Conservation (phyloP, 2,329 filamentous ascomycete species). For the Nemania diffusa region DNA sequence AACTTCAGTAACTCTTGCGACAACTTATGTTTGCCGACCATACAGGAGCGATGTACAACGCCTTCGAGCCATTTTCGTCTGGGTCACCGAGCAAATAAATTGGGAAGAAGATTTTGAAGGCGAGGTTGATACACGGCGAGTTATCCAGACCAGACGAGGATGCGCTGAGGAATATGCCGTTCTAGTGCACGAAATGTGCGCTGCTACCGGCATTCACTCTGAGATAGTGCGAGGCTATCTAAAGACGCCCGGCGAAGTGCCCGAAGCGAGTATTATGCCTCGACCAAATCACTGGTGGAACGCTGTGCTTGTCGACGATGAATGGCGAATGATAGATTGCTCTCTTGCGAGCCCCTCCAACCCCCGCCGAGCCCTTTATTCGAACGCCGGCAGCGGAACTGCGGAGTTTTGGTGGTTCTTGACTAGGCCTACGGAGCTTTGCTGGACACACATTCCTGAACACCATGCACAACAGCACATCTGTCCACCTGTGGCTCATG, state of each 20-base stretch:
- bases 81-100: conserved; percentile 92
- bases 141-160: conserved; percentile 84
- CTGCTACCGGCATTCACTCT: conserved; percentile 85
- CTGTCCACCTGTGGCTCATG: conserved; percentile 85
- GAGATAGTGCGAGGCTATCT: conserved; percentile 91
- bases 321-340: conserved; percentile 97
- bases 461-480: conserved; percentile 91
- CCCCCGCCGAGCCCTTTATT: conserved; percentile 81
- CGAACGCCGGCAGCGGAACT: conserved; percentile 72
- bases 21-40: conserved; percentile 91
- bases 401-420: conserved; percentile 96
- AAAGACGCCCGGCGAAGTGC: conserved; percentile 85
- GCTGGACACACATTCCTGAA: conserved; percentile 94
- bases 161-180: conserved; percentile 90
- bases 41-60: conserved; percentile 95
- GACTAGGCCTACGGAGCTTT: conserved; percentile 85
- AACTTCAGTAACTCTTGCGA: conserved; percentile 83
- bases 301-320: conserved; percentile 87
- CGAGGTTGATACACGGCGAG: conserved; percentile 82
- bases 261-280: conserved; percentile 84
- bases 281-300: conserved; percentile 98
- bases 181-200: conserved; percentile 92
- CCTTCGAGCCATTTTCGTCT: conserved; percentile 93
- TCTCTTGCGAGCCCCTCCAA: conserved; percentile 92
- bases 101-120: conserved; percentile 97